Evolutionary conservation across 441 rosid species (phyloP).

Genomic region (Gossypium schwendimanii): DNA sequence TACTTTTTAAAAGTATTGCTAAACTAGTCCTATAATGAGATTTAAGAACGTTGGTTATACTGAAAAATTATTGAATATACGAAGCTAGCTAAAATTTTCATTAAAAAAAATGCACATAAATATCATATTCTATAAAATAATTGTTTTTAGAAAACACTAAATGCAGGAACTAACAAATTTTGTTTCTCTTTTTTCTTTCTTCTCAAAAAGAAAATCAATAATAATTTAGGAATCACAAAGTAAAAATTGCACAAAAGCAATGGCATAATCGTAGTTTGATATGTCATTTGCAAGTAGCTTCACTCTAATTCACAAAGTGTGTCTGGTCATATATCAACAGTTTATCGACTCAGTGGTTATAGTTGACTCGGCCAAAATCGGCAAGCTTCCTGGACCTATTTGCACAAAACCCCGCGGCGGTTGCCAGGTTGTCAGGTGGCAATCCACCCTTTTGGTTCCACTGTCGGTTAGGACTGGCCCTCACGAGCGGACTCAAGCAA

Average conservation of each 20-base stretch:
- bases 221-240: not conserved
- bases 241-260: not conserved
- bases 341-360: constrained; percentile 39
- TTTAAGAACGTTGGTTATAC: too few species aligned
- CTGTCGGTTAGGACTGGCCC: constrained; percentile 67
- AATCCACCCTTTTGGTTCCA: constrained; percentile 51
- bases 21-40: too few species aligned
- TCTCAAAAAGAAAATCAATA: not conserved
- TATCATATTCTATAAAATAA: too few species aligned
- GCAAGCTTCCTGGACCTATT: constrained; percentile 86
- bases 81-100: too few species aligned
- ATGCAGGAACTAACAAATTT: not conserved
- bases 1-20: too few species aligned
- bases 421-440: constrained; percentile 48
- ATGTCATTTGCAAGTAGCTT: not conserved
- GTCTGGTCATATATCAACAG: constrained; percentile 26
- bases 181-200: not conserved
- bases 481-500: constrained; percentile 81
- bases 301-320: not conserved
- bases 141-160: not conserved
- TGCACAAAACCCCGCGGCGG: constrained; percentile 57
- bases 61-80: too few species aligned
- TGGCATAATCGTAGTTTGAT: constrained; percentile 31
- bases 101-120: too few species aligned
- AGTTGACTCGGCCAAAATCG: constrained; percentile 62